Evolutionary conservation across 2,329 filamentous ascomycete genomes (phyloP).

Genomic region (Cephalotrichum gorgonifer): DNA sequence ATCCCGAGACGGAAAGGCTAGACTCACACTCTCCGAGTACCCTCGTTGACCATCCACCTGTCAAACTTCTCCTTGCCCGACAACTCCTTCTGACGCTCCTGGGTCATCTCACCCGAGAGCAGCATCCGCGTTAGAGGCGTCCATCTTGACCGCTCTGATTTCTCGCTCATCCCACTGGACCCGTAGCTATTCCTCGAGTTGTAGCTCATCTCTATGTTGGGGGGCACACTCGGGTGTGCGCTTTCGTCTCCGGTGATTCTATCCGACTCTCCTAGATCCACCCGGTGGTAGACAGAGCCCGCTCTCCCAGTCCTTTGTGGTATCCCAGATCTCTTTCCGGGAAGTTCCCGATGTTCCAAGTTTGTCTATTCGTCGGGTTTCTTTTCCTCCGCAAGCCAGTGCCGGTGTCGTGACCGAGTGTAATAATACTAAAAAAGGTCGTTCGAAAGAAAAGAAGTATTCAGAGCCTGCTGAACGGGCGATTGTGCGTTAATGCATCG

Average conservation of each 20-base stretch:
- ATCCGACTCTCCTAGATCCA: background rate
- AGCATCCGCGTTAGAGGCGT: constrained; percentile 74
- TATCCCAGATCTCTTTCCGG: no score
- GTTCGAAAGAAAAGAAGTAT: constrained; percentile 14
- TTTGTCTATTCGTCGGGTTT: no score
- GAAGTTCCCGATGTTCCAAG: no score
- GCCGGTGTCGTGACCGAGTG: background rate
- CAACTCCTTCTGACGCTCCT: constrained; percentile 59
- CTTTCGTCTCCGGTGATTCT: background rate
- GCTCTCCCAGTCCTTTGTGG: no score
- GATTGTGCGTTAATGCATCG: constrained; percentile 11
- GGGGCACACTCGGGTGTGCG: background rate
- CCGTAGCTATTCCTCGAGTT: constrained; percentile 14
- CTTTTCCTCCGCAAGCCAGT: constrained; percentile 1
- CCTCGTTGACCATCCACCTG: constrained; percentile 84
- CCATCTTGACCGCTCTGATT: constrained; percentile 75
- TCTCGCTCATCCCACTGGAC: no score
- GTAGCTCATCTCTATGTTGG: constrained; percentile 17
- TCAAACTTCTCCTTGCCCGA: constrained; percentile 64
- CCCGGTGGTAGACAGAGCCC: no score
- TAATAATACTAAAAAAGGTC: background rate
- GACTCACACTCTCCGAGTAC: constrained; percentile 67
- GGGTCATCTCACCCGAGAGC: constrained; percentile 72
- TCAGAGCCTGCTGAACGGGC: constrained; percentile 46
- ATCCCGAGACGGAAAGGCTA: background rate